A percentile compares a stretch with the other conserved stretches of the same genome.
phyloP scores from a whole-genome alignment of 257 asterid genomes.

The Leonotis leonurus region DNA sequence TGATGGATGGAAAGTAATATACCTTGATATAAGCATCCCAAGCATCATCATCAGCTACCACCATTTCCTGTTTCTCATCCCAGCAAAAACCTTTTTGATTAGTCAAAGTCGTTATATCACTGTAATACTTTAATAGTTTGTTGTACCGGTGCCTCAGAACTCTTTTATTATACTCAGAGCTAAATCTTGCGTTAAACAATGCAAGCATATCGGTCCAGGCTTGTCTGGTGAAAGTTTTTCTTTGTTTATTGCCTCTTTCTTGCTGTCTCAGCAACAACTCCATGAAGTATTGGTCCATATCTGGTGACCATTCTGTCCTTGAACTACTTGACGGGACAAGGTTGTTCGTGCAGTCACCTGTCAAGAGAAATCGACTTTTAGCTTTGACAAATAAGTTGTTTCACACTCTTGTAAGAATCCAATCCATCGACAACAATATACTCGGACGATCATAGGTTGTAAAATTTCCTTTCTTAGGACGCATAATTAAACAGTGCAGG shows the following conservation, averaged over 20 bases:
- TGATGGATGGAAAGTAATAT: slow-evolving; percentile 8
- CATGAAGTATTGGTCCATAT: slow-evolving; percentile 33
- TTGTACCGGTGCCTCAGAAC: slow-evolving; percentile 32
- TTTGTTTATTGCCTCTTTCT: slow-evolving; percentile 33
- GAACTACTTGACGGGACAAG: slow-evolving; percentile 26
- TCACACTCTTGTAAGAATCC: not conserved
- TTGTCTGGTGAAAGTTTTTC: slow-evolving; percentile 32
- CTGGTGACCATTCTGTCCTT: slow-evolving; percentile 34
- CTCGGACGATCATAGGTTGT: not conserved
- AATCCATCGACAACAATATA: not conserved
- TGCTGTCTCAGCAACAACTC: slow-evolving; percentile 32
- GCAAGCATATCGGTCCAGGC: slow-evolving; percentile 38
- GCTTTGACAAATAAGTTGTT: not conserved
- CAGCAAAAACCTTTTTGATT: slow-evolving; percentile 35
- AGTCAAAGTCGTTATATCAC: slow-evolving; percentile 21
- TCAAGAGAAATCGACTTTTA: slow-evolving; percentile 9
- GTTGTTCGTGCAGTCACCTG: slow-evolving; percentile 28
- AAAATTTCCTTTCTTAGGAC: not conserved
- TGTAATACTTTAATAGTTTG: slow-evolving; percentile 26
- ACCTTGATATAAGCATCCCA: slow-evolving; percentile 42
- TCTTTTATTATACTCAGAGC: slow-evolving; percentile 27
- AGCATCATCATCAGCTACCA: slow-evolving; percentile 30
- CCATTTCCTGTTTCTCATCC: slow-evolving; percentile 35
- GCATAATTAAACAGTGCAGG: no score
- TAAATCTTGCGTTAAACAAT: slow-evolving; percentile 30